Conservation (phyloP, 345 rosid species). For the Trapa incisa region DNA sequence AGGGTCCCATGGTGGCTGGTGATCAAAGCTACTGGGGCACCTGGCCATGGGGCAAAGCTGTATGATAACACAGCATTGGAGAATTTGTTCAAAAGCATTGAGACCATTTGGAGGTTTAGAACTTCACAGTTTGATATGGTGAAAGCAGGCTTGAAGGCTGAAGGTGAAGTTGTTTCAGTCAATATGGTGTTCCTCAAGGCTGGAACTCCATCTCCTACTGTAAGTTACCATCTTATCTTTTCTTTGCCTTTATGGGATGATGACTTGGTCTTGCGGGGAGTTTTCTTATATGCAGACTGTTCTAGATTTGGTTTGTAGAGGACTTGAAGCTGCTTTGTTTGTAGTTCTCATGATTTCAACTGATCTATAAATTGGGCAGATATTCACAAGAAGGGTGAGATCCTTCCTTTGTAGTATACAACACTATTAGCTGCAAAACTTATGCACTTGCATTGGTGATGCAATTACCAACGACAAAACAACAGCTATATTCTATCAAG, state of each 20-base stretch:
- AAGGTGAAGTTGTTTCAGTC: slow-evolving; percentile 83
- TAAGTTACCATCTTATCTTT: slow-evolving; percentile 16
- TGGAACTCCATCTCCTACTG: slow-evolving; percentile 93
- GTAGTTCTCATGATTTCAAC: not conserved
- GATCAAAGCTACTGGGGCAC: slow-evolving; percentile 78
- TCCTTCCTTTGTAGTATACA: not conserved
- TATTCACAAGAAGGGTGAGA: not conserved
- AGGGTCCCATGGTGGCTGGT: slow-evolving; percentile 80
- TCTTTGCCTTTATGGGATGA: not conserved
- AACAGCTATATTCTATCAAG: not conserved
- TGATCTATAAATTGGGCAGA: not conserved
- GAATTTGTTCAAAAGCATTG: slow-evolving; percentile 76
- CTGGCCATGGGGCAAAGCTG: slow-evolving; percentile 92
- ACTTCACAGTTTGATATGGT: slow-evolving; percentile 84
- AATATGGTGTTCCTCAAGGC: slow-evolving; percentile 77
- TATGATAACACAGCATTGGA: slow-evolving; percentile 88
- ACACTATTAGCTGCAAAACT: not conserved
- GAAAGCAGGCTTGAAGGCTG: slow-evolving; percentile 68
- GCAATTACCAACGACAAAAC: not conserved
- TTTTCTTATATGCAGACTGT: not conserved
- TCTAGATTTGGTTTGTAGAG: not conserved
- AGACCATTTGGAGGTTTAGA: slow-evolving; percentile 72
- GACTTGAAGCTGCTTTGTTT: not conserved
- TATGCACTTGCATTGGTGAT: too few species aligned
- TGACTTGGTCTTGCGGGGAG: not conserved